Percentiles rank a stretch among this genome's conserved stretches.
phyloP scores from a whole-genome alignment of 495 filamentous ascomycete species.

The Penicillium subrubescens region DNA sequence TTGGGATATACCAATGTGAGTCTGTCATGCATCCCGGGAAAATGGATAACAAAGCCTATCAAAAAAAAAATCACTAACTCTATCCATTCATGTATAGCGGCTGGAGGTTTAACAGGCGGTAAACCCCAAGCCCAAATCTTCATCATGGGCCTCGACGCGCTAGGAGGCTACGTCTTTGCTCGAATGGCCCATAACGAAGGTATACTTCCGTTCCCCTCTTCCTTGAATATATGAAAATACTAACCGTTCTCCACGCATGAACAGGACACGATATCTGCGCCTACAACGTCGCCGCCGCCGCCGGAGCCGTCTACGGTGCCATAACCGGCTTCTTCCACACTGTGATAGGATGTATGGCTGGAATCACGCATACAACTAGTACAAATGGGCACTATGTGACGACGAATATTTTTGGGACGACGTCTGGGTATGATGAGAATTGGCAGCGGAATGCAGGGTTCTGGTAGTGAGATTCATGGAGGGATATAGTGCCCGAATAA shows the following conservation, averaged over 20 bases:
- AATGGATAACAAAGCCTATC: neutral
- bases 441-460: neutral
- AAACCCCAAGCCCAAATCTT: constrained; percentile 7
- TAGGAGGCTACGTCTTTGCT: constrained; percentile 24
- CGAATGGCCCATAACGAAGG: constrained; percentile 24
- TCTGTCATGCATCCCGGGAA: neutral
- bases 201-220: neutral
- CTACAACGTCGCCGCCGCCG: constrained; percentile 23
- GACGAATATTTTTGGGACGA: constrained; percentile 16
- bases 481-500: too few relatives aligned
- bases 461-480: too few relatives aligned
- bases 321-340: constrained; percentile 20
- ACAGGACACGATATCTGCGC: constrained; percentile 19
- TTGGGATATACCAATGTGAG: constrained; percentile 21
- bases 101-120: constrained; percentile 13
- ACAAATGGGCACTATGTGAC: constrained; percentile 14
- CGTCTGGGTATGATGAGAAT: constrained; percentile 11
- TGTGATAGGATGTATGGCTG: constrained; percentile 15
- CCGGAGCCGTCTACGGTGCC: constrained; percentile 19
- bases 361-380: neutral
- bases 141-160: constrained; percentile 18
- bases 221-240: neutral
- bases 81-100: constrained; percentile 1
- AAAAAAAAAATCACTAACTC: neutral
- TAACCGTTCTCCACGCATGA: neutral